phyloP scores from a whole-genome alignment of 345 rosid genomes.

The Bruguiera parviflora region DNA sequence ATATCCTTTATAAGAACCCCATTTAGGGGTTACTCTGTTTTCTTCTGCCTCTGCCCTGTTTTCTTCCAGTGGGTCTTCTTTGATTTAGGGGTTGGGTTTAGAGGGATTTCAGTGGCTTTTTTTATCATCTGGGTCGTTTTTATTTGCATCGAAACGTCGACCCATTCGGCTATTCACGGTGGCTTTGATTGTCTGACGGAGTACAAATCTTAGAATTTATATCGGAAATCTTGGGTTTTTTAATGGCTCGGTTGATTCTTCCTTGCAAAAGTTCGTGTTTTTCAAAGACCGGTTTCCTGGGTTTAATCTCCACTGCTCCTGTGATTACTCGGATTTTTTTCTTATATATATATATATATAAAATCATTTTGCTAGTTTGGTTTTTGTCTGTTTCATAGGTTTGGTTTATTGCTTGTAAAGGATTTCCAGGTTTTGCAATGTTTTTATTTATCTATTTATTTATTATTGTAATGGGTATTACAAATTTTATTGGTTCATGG shows the following conservation, averaged over 20 bases:
- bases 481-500: background rate
- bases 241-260: conserved; percentile 81
- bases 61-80: background rate
- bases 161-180: background rate
- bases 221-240: conserved; percentile 10
- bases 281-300: conserved; percentile 57
- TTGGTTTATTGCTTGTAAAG: background rate
- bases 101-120: conserved; percentile 22
- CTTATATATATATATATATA: background rate
- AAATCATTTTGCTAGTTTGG: background rate
- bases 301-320: conserved; percentile 74
- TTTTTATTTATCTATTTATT: background rate
- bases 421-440: conserved; percentile 1
- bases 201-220: conserved; percentile 5
- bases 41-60: background rate
- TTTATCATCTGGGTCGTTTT: conserved; percentile 20
- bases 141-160: background rate
- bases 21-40: conserved; percentile 1
- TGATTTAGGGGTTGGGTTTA: conserved; percentile 13
- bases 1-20: conserved; percentile 22
- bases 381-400: background rate
- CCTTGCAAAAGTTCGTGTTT: conserved; percentile 77
- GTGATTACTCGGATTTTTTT: conserved; percentile 53
- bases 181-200: background rate
- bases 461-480: background rate